Evolutionary conservation across 352 stramenopile species (phyloP).

Genomic region (Phytophthora tentaculata): DNA sequence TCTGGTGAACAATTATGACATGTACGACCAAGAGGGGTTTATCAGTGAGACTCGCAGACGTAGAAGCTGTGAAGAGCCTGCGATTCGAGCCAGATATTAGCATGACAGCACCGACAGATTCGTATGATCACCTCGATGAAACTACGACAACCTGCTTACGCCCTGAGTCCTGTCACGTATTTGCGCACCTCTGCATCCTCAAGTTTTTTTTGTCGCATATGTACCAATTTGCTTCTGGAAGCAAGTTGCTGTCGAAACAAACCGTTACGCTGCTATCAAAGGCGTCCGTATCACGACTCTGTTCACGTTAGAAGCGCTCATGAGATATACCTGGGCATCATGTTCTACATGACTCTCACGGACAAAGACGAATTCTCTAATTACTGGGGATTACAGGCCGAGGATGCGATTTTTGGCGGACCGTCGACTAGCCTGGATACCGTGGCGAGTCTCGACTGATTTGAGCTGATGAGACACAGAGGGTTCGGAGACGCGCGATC

Average conservation of each 20-base stretch:
- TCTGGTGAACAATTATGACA: no score
- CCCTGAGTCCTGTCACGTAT: not conserved
- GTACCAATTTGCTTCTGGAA: not conserved
- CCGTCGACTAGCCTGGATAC: not conserved
- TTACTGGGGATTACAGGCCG: no score
- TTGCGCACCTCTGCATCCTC: not conserved
- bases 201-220: not conserved
- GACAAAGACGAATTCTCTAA: no score
- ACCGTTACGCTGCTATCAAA: not conserved
- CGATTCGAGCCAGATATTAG: not conserved
- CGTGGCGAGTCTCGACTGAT: not conserved
- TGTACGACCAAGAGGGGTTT: no score
- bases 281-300: not conserved
- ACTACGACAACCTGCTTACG: not conserved
- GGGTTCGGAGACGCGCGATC: not conserved
- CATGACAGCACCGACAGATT: not conserved
- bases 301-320: not conserved
- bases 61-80: no score
- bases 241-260: not conserved
- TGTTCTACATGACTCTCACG: no score
- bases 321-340: not conserved
- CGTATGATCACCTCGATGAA: not conserved
- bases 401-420: not conserved
- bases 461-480: not conserved
- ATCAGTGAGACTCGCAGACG: no score